Base-by-base conservation (phyloP, 169 alveolate species). In the Plasmodium reichenowi region DNA sequence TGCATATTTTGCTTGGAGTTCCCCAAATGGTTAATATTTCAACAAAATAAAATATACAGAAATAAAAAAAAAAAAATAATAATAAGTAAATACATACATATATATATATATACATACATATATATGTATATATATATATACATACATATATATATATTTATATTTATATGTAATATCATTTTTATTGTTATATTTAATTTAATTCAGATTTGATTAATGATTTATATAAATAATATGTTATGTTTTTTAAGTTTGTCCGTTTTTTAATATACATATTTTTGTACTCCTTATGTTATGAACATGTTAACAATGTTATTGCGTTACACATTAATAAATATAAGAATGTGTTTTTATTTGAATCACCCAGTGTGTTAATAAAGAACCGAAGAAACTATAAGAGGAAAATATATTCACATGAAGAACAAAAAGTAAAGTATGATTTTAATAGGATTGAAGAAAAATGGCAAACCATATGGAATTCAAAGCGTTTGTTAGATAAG, bases 391-490 rank as follows among this genome's bases (percentile, higher is more conserved):
- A 58, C 8, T 29, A 45, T 26, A 71, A 32, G 60, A 20, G 26
- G 15, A 38, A n/a, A 1, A 15, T 9, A 5, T n/a, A n/a, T 38
- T 17, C 12, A 24, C 45, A 47, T 1, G 8, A 24, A 1, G 52
- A 22, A 24, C 50, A 12, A 20, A 38, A 38, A 38, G 1, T 5
- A 38, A 2, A 5, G 7, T 83, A 83, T 47, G 43, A 83, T 45
- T 83, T 83, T 50, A 47, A 45, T 5, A 10, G 48, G 2, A 59
- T 83, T 20, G 91, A 83, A 45, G 59, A 50, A 3, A 83, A 83
- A 62, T 83, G 91, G 91, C 91, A 83, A 70, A 29, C 71, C 3
- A 63, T 83, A 20, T 83, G 91, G 91, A 83, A 83, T 58, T 17
- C 74, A n/a, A 67, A 83, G 32, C 12, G 64, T 3, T 54, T 83